A percentile compares a stretch with the other conserved stretches of the same genome.
Evolutionary conservation across 805 yeast species (phyloP).

Genomic region (Pichia phayaonensis): DNA sequence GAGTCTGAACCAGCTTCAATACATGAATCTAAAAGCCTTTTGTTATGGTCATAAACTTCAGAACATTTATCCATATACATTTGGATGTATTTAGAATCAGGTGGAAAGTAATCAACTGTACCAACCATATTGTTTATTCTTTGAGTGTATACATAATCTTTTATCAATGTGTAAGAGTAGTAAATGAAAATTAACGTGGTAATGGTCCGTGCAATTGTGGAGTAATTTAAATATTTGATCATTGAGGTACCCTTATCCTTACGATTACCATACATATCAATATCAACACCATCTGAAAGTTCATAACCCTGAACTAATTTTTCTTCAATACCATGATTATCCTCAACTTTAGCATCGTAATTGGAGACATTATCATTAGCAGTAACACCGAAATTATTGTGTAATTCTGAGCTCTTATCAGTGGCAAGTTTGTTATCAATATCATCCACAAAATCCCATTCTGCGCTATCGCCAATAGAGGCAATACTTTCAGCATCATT

Average conservation of each 20-base stretch:
- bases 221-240: not conserved
- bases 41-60: not conserved
- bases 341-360: not conserved
- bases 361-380: too few species aligned
- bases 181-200: not conserved
- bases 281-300: not conserved
- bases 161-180: not conserved
- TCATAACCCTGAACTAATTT: too few species aligned
- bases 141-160: not conserved
- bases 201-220: not conserved
- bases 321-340: too few species aligned
- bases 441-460: not conserved
- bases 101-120: slow-evolving; percentile 3
- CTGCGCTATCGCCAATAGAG: not conserved
- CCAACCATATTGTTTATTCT: slow-evolving; percentile 5
- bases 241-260: too few species aligned
- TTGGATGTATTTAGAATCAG: not conserved
- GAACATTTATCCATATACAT: slow-evolving; percentile 1
- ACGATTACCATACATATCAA: not conserved
- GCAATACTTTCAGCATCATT: not conserved
- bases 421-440: not conserved
- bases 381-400: too few species aligned
- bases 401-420: not conserved
- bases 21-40: not conserved
- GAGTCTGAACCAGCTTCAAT: not conserved